Base-by-base conservation (phyloP, 352 stramenopile genomes). In the Globisporangium recalcitrans region DNA sequence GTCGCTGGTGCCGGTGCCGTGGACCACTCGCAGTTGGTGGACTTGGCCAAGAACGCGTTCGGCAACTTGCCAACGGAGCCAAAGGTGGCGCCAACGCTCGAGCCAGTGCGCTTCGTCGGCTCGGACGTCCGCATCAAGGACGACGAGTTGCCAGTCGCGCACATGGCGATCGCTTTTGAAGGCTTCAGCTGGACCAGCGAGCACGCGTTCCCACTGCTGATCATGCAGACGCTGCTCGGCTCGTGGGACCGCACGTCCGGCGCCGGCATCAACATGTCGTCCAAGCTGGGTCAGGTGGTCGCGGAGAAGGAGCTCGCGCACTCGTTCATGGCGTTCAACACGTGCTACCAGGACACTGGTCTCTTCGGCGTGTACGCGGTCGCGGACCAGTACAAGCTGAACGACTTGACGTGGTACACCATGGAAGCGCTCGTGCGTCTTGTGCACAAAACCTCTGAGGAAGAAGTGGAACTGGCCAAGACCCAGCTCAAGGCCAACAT, bases 341-440 rank as follows among this genome's bases (percentile, higher is more conserved):
- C 97, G 63, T 99, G 95, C 83, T 99, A 99, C 89, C 98, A 99
- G 82, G 98, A 99, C 78, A 99, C 97, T 40, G 97, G 97, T 63
- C 87, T 99, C 34, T 99, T 99, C 72, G 98, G 98, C 64, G 83
- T 99, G 40, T 99, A 99, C 83, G 88, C 95, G 56, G 93, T 99
- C 61, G 95, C 75, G 26, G 86, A 96, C 74, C 87, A 91, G 75
- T 93, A 96, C 80, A 98, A 98, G 82, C 77, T 99, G 48, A 96
- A 98, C 73, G 93, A 98, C 79, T 69, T 96, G 74, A 94, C 84
- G 60, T 96, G 87, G 87, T 96, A 96, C 83, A 94, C 96, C 9
- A 98, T 99, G 78, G 92, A 96, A 72, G 88, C 93, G 57, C 78
- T 99, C 52, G 96, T 98, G 53, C 84, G 95, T 52, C 75, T 99